These are phyloP conservation scores for Colletotrichum truncatum DNA, from an alignment of 2,329 filamentous ascomycete species.

Conservation along the genomic window DNA sequence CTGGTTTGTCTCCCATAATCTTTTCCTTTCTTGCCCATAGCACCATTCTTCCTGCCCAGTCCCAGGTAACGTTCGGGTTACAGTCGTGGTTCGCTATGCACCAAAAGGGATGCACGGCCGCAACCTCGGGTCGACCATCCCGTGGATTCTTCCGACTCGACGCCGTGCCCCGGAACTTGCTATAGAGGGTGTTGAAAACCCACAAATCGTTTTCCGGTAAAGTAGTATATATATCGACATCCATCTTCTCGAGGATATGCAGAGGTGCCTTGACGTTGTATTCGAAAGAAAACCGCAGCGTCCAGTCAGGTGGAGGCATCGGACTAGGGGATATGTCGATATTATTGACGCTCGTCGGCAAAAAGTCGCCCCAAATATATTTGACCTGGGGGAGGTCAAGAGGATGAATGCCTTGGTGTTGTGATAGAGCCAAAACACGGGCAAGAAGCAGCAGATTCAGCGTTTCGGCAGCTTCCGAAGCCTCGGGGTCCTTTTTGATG, in stretches of 20 bases:
- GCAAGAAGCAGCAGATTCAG: slow-evolving; percentile 71
- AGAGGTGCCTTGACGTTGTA: slow-evolving; percentile 79
- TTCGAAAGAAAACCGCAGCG: slow-evolving; percentile 80
- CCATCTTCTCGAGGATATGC: slow-evolving; percentile 85
- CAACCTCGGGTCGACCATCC: slow-evolving; percentile 88
- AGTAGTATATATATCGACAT: slow-evolving; percentile 76
- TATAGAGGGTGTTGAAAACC: slow-evolving; percentile 91
- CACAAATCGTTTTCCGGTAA: slow-evolving; percentile 74
- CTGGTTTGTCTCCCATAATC: slow-evolving; percentile 60
- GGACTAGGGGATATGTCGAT: slow-evolving; percentile 63
- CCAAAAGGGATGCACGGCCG: slow-evolving; percentile 95
- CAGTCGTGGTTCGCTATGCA: slow-evolving; percentile 97
- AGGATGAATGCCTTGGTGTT: slow-evolving; percentile 68
- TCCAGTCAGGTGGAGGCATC: slow-evolving; percentile 69
- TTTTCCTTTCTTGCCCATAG: slow-evolving; percentile 70
- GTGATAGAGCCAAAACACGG: slow-evolving; percentile 70
- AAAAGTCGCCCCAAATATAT: slow-evolving; percentile 77
- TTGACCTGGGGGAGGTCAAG: slow-evolving; percentile 71
- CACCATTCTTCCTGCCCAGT: slow-evolving; percentile 84
- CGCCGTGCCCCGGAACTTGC: slow-evolving; percentile 92
- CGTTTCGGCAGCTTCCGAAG: slow-evolving; percentile 66
- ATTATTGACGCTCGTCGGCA: slow-evolving; percentile 60
- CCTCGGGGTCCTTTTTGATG: slow-evolving; percentile 71
- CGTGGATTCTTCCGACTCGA: slow-evolving; percentile 81
- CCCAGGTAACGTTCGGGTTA: slow-evolving; percentile 93